Evolutionary conservation across 2,329 filamentous ascomycete species (phyloP), one percentile per base, ranked within the genome.

Genomic region (Nemania serpens): DNA sequence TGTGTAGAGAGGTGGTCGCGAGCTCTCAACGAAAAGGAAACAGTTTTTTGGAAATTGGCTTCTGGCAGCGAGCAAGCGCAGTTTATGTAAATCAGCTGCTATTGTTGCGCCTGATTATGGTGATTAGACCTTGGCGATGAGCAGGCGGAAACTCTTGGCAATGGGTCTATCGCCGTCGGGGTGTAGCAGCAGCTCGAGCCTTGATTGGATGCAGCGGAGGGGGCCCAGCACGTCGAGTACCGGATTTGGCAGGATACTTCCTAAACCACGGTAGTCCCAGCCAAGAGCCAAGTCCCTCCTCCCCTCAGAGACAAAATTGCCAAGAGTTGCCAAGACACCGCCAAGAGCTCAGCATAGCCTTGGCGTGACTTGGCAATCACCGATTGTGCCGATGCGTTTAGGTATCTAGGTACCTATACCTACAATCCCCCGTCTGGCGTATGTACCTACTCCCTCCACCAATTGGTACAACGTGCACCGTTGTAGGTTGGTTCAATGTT

Each of bases 61-160:
- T 56, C 45, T 48, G 57, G 56, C 66, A 66, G 68, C 67, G 70
- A 68, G 52, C 63, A 61, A 48, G 70, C 53, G 61, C 55, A 61
- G 69, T 71, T 71, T 71, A 72, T 72, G 69, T 72, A 71, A 71
- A 71, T 68, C 58, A 61, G 65, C 65, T 60, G 69, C 63, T 58
- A 62, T 68, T 62, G 52, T 59, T 65, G 61, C 70, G 70, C 67
- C 69, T 71, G 69, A 69, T 67, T 71, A 68, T 70, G 70, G 69
- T 60, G 59, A 65, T 70, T 71, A 66, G 67, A 68, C 63, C 70
- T 71, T 70, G 67, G 66, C 68, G 66, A 69, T 73, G 66, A 63
- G 66, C 64, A 73, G 68, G 71, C 71, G 71, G 71, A 72, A 73
- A 71, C 64, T 71, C 70, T 72, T 73, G 71, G 71, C 71, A 66